phyloP scores from a whole-genome alignment of 1,284 basidiomycete species.

The Pyrrhoderma lamaoense region DNA sequence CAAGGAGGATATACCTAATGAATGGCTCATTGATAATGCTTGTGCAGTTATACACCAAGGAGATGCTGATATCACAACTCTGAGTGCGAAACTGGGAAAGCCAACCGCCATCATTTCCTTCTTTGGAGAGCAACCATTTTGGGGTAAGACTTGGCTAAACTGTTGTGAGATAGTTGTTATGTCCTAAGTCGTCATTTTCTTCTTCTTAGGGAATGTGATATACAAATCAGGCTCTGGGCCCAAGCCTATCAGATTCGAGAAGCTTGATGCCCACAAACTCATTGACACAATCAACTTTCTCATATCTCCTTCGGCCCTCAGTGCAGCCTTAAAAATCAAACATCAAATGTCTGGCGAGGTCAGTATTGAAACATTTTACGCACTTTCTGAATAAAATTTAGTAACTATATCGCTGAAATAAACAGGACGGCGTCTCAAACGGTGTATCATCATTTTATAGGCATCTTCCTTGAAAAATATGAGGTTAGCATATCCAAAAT shows the following conservation, averaged over 20 bases:
- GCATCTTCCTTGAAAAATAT: slow-evolving; percentile 59
- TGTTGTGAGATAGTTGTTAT: no score
- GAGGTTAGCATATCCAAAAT: slow-evolving; percentile 27
- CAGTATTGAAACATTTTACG: slow-evolving; percentile 12
- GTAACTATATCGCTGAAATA: background rate
- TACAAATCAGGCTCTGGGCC: slow-evolving; percentile 57
- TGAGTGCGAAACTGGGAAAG: slow-evolving; percentile 53
- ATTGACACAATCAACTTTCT: slow-evolving; percentile 46
- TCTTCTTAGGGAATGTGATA: slow-evolving; percentile 45
- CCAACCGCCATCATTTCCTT: slow-evolving; percentile 64
- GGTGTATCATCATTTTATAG: slow-evolving; percentile 53
- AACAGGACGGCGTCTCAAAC: slow-evolving; percentile 39
- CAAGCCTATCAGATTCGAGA: slow-evolving; percentile 47
- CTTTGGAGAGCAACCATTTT: slow-evolving; percentile 60
- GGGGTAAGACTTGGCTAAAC: slow-evolving; percentile 33
- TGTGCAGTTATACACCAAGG: slow-evolving; percentile 67
- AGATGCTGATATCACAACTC: slow-evolving; percentile 60
- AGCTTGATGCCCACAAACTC: slow-evolving; percentile 44
- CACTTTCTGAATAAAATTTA: background rate
- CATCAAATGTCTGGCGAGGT: slow-evolving; percentile 48
- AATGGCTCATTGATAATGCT: slow-evolving; percentile 64
- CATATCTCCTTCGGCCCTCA: slow-evolving; percentile 36
- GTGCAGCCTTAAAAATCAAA: slow-evolving; percentile 43
- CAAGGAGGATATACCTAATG: slow-evolving; percentile 55
- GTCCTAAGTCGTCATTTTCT: background rate